phyloP scores from a whole-genome alignment of 2,329 filamentous ascomycete genomes.

The Leptographium flavum region DNA sequence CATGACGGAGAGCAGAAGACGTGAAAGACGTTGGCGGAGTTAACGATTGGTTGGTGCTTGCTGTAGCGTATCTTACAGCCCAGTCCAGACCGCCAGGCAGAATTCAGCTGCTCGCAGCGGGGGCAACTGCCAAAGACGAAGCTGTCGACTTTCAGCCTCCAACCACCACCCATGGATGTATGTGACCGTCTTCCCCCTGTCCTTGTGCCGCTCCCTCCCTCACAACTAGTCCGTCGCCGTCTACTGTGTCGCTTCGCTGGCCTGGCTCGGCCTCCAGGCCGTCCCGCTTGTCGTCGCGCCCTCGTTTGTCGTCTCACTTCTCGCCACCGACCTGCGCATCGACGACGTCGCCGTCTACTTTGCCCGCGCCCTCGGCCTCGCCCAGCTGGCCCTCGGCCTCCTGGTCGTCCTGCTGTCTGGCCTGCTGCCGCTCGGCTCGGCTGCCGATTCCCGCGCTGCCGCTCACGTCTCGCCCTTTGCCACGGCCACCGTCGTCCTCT shows the following conservation, averaged over 20 bases:
- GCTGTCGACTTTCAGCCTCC: no score
- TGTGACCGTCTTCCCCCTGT: neutral
- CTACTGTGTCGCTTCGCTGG: slow-evolving; percentile 36
- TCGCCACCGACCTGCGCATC: slow-evolving; percentile 19
- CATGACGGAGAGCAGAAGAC: no score
- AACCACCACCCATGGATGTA: slow-evolving; percentile 1
- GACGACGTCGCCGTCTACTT: slow-evolving; percentile 58
- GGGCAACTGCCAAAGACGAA: no score
- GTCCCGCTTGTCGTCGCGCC: slow-evolving; percentile 33
- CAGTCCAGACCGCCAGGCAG: no score
- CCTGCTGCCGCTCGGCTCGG: slow-evolving; percentile 48
- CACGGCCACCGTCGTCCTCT: slow-evolving; percentile 49
- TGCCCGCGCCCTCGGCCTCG: slow-evolving; percentile 53
- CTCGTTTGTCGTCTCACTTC: slow-evolving; percentile 29
- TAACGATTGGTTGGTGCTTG: no score
- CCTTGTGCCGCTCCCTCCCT: neutral
- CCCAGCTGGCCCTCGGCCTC: slow-evolving; percentile 49
- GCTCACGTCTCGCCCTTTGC: slow-evolving; percentile 46
- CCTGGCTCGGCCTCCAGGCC: slow-evolving; percentile 35
- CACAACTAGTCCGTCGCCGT: slow-evolving; percentile 28
- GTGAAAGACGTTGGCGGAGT: neutral
- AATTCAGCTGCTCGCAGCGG: no score
- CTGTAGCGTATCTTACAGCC: neutral
- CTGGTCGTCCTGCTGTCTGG: slow-evolving; percentile 57
- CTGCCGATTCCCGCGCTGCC: slow-evolving; percentile 27